A percentile compares a stretch with the other conserved stretches of the same genome.
Evolutionary conservation across 805 yeast genomes (phyloP).

Genomic region (Candida nanaspora): DNA sequence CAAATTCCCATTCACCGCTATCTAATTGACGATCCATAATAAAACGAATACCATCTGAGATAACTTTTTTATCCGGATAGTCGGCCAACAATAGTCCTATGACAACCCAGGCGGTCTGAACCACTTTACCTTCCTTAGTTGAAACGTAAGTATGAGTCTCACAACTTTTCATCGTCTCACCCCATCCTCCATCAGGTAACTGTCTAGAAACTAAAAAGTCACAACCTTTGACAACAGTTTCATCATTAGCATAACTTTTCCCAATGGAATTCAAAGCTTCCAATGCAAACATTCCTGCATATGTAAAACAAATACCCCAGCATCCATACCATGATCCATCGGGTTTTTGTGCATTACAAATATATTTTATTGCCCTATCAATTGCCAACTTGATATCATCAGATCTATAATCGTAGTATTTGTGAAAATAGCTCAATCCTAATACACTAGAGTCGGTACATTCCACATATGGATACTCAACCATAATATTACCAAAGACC

Average conservation of each 20-base stretch:
- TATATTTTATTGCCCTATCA: constrained; percentile 64
- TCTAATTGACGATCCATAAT: constrained; percentile 58
- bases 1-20: constrained; percentile 82
- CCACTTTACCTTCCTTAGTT: constrained; percentile 52
- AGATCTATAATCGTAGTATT: constrained; percentile 55
- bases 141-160: constrained; percentile 74
- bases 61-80: constrained; percentile 63
- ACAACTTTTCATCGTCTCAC: constrained; percentile 86
- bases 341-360: constrained; percentile 53
- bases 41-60: constrained; percentile 56
- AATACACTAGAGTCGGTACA: constrained; percentile 94
- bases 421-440: constrained; percentile 75
- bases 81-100: constrained; percentile 75
- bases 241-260: constrained; percentile 52
- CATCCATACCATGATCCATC: constrained; percentile 99
- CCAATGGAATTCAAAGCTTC: constrained; percentile 81
- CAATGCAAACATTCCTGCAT: constrained; percentile 96
- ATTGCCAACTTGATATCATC: constrained; percentile 66
- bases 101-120: constrained; percentile 90
- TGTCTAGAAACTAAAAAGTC: constrained; percentile 76
- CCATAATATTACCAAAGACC: constrained; percentile 97
- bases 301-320: constrained; percentile 96
- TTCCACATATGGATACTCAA: constrained; percentile 96
- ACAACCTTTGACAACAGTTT: constrained; percentile 66
- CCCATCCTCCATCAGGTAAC: constrained; percentile 93